phyloP scores from a whole-genome alignment of 306 rosid genomes.

The Prunus persica region Prunus_persica_NCBIv2 NC_034009.1:35713001-35713500 shows the following conservation, averaged over 20 bases:
- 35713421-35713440: constrained; percentile 89
- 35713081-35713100: constrained; percentile 23
- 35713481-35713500: constrained; percentile 52
- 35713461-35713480: constrained; percentile 67
- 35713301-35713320: constrained; percentile 84
- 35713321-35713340: constrained; percentile 57
- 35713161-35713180: constrained; percentile 10
- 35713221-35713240: constrained; percentile 95
- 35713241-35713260: constrained; percentile 97
- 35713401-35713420: constrained; percentile 87
- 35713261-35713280: constrained; percentile 94
- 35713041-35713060: constrained; percentile 28
- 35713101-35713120: not conserved
- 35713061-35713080: not conserved
- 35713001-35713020: not conserved
- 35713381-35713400: constrained; percentile 91
- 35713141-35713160: not conserved
- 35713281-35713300: constrained; percentile 86
- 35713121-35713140: constrained; percentile 1
- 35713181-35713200: constrained; percentile 50
- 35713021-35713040: not conserved
- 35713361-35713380: constrained; percentile 88
- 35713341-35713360: constrained; percentile 58
- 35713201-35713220: constrained; percentile 76
- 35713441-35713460: constrained; percentile 81